A percentile compares a stretch with the other conserved stretches of the same genome.
These are phyloP conservation scores for Obelidium mucronatum DNA, from an alignment of 192 early-diverging fungal genomes.

Conservation along the genomic window DNA sequence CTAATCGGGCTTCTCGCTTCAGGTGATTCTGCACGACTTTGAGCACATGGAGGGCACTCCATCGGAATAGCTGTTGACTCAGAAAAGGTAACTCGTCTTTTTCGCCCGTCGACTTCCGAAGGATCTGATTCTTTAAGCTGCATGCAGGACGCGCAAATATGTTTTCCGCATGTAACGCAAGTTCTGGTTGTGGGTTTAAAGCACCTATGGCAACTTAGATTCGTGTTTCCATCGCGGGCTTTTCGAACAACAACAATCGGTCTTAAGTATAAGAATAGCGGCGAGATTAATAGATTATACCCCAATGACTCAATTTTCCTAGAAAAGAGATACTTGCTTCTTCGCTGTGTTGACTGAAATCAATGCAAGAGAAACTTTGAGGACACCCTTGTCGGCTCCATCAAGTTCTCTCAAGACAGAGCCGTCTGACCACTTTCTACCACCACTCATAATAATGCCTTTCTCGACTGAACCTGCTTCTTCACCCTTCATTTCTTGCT, in stretches of 20 bases:
- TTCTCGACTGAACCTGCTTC: not conserved
- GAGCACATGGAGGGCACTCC: not conserved
- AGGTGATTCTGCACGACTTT: not conserved
- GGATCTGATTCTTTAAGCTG: not conserved
- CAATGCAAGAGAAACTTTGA: not conserved
- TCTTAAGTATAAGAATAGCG: no score
- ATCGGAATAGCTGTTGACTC: not conserved
- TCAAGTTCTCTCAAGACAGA: not conserved
- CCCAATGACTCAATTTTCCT: no score
- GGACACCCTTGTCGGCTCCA: not conserved
- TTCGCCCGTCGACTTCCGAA: no score
- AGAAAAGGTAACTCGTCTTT: not conserved
- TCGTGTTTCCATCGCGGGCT: no score
- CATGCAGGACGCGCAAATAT: not conserved
- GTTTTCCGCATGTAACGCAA: not conserved
- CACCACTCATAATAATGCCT: not conserved
- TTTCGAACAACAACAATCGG: no score
- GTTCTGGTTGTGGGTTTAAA: not conserved
- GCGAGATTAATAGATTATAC: no score
- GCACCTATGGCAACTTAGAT: constrained; percentile 4
- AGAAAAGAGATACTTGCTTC: no score
- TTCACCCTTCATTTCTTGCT: not conserved
- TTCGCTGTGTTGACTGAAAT: no score
- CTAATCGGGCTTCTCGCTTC: no score
- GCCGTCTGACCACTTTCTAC: not conserved